A percentile compares a stretch with the other conserved stretches of the same genome.
These are phyloP conservation scores for Penicillium paneum DNA, from an alignment of 2,329 filamentous ascomycete genomes.

Conservation along the genomic window DNA sequence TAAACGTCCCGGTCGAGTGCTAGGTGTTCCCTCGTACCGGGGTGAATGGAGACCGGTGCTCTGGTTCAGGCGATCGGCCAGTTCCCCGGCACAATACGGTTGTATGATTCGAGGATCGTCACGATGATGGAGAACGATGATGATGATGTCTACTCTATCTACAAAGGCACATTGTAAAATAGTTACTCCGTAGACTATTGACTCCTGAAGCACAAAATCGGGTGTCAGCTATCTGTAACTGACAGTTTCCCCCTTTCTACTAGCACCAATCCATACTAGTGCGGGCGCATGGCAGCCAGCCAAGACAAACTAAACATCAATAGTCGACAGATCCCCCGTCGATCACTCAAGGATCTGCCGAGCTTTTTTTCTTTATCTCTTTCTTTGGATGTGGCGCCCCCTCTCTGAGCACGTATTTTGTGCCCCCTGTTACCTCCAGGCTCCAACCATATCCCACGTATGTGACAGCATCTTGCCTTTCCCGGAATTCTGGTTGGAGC, in stretches of 20 bases:
- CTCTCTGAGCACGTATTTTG: background rate
- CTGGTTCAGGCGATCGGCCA: slow-evolving; percentile 11
- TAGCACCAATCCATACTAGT: slow-evolving; percentile 8
- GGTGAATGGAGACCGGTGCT: background rate
- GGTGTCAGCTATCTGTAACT: slow-evolving; percentile 9
- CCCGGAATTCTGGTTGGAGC: slow-evolving; percentile 14
- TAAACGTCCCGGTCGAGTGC: background rate
- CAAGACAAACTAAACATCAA: slow-evolving; percentile 38
- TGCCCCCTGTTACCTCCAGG: background rate
- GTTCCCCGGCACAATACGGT: slow-evolving; percentile 1
- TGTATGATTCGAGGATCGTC: slow-evolving; percentile 7
- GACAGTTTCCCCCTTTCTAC: slow-evolving; percentile 3
- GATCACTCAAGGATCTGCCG: slow-evolving; percentile 35
- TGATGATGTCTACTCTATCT: slow-evolving; percentile 6
- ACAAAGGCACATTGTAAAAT: background rate
- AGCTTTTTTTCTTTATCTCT: slow-evolving; percentile 20
- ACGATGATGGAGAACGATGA: background rate
- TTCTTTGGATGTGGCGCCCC: slow-evolving; percentile 8
- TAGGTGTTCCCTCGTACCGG: background rate
- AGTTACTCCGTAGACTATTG: slow-evolving; percentile 14
- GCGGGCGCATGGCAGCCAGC: slow-evolving; percentile 26
- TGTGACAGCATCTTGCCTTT: slow-evolving; percentile 8
- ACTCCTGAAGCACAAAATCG: slow-evolving; percentile 21
- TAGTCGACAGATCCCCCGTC: slow-evolving; percentile 40
- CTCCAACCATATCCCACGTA: slow-evolving; percentile 8